Evolutionary conservation across 148 eudicot species (phyloP).

Genomic region (Chenopodium quinoa): DNA sequence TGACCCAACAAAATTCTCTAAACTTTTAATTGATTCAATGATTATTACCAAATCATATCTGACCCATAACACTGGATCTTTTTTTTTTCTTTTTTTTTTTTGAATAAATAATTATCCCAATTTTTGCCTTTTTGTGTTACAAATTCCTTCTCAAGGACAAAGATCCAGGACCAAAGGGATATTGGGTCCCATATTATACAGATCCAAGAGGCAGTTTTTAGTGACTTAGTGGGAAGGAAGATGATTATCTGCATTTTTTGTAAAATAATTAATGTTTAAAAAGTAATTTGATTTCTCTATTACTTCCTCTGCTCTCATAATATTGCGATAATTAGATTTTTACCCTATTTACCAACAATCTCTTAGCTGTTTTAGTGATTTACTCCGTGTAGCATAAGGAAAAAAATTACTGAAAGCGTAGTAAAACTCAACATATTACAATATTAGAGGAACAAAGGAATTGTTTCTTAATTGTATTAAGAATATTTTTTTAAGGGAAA

Average conservation of each 20-base stretch:
- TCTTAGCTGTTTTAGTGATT: too few relatives aligned
- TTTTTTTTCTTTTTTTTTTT: not conserved
- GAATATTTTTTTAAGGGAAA: too few relatives aligned
- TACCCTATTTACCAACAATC: not conserved
- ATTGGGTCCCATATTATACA: constrained; percentile 18
- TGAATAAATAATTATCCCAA: not conserved
- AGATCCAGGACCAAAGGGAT: constrained; percentile 11
- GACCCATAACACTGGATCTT: constrained; percentile 27
- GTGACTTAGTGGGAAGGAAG: constrained; percentile 15
- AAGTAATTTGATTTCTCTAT: constrained; percentile 13
- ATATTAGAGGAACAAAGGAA: too few relatives aligned
- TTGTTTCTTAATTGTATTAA: too few relatives aligned
- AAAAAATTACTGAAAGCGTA: too few relatives aligned
- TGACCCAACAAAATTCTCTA: constrained; percentile 14
- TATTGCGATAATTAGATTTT: too few relatives aligned
- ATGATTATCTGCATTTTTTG: constrained; percentile 22
- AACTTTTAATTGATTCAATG: constrained; percentile 29
- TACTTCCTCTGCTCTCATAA: not conserved
- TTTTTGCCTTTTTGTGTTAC: constrained; percentile 1
- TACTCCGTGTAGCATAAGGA: too few relatives aligned
- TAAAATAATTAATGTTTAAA: not conserved
- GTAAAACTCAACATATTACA: too few relatives aligned
- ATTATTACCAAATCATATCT: constrained; percentile 37
- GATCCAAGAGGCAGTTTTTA: constrained; percentile 26
- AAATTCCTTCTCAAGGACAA: constrained; percentile 19